phyloP scores from a whole-genome alignment of 345 rosid genomes.

The Brassica juncea region DNA sequence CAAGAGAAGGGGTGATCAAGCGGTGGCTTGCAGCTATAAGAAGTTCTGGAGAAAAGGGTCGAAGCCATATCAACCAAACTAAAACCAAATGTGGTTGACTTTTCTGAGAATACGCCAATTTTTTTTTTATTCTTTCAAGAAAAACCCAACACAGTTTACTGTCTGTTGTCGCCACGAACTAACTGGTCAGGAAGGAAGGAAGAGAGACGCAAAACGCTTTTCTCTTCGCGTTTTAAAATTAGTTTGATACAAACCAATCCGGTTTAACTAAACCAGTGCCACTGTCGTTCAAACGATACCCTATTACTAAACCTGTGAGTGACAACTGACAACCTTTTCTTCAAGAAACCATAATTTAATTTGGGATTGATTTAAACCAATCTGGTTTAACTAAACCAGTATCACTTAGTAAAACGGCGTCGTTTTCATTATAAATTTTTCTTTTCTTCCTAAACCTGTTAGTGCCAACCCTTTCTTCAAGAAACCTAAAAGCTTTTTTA shows the following conservation, averaged over 20 bases:
- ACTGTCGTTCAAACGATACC: no score
- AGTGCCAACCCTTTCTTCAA: conserved; percentile 21
- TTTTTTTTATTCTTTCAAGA: neutral
- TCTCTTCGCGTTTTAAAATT: conserved; percentile 6
- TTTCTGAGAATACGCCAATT: neutral
- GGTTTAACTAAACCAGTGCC: neutral
- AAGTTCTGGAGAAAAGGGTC: conserved; percentile 47
- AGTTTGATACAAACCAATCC: neutral
- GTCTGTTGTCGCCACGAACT: conserved; percentile 18
- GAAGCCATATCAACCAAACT: conserved; percentile 53
- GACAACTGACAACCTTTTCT: no score
- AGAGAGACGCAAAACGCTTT: neutral
- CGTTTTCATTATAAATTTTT: no score
- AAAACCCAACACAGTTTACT: conserved; percentile 5
- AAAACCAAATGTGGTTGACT: no score
- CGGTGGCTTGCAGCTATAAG: conserved; percentile 48
- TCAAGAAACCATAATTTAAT: no score
- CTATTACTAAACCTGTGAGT: no score
- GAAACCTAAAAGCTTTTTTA: conserved; percentile 24
- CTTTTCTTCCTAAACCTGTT: no score
- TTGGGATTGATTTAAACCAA: no score
- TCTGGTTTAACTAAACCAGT: neutral
- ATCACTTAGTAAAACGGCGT: neutral
- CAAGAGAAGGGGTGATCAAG: conserved; percentile 40
- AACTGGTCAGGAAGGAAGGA: neutral